A percentile compares a stretch with the other conserved stretches of the same genome.
Evolutionary conservation across 805 yeast species (phyloP).

Genomic region (Trichomonascus vanleenenianus): DNA sequence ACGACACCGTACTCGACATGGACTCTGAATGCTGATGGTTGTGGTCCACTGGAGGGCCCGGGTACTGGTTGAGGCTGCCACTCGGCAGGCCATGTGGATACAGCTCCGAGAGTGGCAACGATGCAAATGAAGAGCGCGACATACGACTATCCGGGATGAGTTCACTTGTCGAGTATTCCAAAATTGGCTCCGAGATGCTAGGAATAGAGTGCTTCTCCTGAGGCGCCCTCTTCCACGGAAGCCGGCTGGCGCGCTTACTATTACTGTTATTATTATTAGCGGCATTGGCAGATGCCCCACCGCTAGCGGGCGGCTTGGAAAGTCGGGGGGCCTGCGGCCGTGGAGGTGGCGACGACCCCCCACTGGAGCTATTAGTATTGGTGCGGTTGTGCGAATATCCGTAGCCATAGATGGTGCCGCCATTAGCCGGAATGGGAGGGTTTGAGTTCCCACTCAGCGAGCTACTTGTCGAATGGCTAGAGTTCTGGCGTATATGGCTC

Average conservation of each 20-base stretch:
- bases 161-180: constrained; percentile 20
- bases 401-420: neutral
- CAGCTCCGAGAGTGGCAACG: constrained; percentile 1
- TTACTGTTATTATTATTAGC: too few relatives aligned
- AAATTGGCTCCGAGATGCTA: constrained; percentile 18
- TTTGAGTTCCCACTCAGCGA: too few relatives aligned
- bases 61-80: too few relatives aligned
- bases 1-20: too few relatives aligned
- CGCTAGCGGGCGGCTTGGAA: neutral
- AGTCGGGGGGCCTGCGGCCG: neutral
- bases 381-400: neutral
- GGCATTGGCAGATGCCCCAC: too few relatives aligned
- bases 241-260: neutral
- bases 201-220: constrained; percentile 6
- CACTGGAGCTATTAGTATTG: neutral
- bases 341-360: neutral
- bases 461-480: neutral
- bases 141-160: constrained; percentile 10
- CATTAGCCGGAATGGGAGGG: neutral
- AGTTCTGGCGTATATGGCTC: neutral
- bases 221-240: constrained; percentile 3
- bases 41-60: too few relatives aligned
- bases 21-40: too few relatives aligned
- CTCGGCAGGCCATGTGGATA: constrained; percentile 1
- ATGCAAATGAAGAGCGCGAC: neutral